These are phyloP conservation scores for Talaromyces sp. DNA, from an alignment of 2,329 filamentous ascomycete species.

Conservation along the genomic window DNA sequence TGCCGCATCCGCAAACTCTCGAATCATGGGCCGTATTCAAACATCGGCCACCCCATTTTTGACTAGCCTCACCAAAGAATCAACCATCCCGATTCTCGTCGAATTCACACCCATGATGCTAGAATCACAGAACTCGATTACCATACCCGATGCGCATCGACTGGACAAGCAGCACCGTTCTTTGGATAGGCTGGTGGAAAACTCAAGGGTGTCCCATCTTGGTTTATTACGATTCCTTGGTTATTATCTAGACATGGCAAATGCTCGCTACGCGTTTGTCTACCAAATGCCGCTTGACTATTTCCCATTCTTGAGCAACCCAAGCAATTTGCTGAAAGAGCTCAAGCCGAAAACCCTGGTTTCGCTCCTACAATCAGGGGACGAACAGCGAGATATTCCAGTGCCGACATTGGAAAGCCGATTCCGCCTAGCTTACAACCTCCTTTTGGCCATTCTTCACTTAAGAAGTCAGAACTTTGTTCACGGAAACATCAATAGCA, in stretches of 20 bases:
- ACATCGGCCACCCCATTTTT: constrained; percentile 31
- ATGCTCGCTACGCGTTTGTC: constrained; percentile 54
- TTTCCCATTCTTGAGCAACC: constrained; percentile 38
- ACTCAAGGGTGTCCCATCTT: constrained; percentile 35
- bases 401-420: constrained; percentile 56
- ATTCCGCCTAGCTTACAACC: constrained; percentile 55
- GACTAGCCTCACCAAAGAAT: constrained; percentile 23
- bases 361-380: constrained; percentile 36
- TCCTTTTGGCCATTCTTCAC: constrained; percentile 51
- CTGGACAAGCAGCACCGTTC: constrained; percentile 32
- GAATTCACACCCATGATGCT: constrained; percentile 38
- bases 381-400: constrained; percentile 34
- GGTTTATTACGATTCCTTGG: constrained; percentile 40
- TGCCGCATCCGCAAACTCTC: constrained; percentile 36
- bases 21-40: constrained; percentile 34
- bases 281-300: constrained; percentile 52
- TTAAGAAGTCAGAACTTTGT: constrained; percentile 51
- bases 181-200: constrained; percentile 36
- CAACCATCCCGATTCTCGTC: constrained; percentile 34
- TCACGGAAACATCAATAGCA: constrained; percentile 61
- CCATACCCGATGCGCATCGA: constrained; percentile 23
- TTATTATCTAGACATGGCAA: constrained; percentile 52
- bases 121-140: constrained; percentile 24
- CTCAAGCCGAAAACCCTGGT: constrained; percentile 36
- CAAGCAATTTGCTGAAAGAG: constrained; percentile 30